Evolutionary conservation across 768 basidiomycete species (phyloP).

Genomic region (Boletus speciosus): DNA sequence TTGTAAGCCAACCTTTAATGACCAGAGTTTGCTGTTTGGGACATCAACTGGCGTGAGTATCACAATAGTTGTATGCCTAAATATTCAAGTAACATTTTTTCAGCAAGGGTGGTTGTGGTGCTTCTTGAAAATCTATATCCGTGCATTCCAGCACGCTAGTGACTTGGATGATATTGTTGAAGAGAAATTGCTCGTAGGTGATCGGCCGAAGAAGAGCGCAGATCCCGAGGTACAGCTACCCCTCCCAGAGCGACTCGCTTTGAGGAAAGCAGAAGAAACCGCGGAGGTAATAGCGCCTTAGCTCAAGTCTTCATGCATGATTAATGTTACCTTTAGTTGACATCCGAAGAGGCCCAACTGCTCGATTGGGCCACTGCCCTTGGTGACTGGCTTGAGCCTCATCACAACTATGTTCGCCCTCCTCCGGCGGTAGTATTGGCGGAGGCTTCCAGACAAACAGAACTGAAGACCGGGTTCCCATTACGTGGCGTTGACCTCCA

Average conservation of each 20-base stretch:
- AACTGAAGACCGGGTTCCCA: slow-evolving; percentile 66
- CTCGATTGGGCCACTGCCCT: slow-evolving; percentile 59
- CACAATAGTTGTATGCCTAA: neutral
- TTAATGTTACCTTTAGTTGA: slow-evolving; percentile 46
- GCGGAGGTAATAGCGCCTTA: slow-evolving; percentile 43
- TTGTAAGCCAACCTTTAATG: slow-evolving; percentile 47
- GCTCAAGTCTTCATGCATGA: neutral
- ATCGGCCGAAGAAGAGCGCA: slow-evolving; percentile 65
- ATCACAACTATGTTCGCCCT: slow-evolving; percentile 71
- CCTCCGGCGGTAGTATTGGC: slow-evolving; percentile 66
- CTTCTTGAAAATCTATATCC: slow-evolving; percentile 76
- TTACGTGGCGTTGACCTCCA: slow-evolving; percentile 58
- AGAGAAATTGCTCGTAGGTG: slow-evolving; percentile 77
- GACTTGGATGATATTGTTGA: slow-evolving; percentile 79
- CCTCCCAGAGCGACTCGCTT: slow-evolving; percentile 55
- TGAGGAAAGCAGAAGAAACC: slow-evolving; percentile 48
- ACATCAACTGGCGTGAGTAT: slow-evolving; percentile 58
- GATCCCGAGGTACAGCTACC: slow-evolving; percentile 49
- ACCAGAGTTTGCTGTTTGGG: slow-evolving; percentile 66
- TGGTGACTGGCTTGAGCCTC: slow-evolving; percentile 73
- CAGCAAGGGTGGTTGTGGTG: slow-evolving; percentile 70
- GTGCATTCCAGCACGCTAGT: slow-evolving; percentile 72
- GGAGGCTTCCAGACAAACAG: slow-evolving; percentile 69
- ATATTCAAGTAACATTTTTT: neutral
- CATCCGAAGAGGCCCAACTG: slow-evolving; percentile 56